Percentiles rank a stretch among this genome's conserved stretches.
These are phyloP conservation scores for Serendipita sp. DNA, from an alignment of 768 basidiomycete species.

Conservation along the genomic window DNA sequence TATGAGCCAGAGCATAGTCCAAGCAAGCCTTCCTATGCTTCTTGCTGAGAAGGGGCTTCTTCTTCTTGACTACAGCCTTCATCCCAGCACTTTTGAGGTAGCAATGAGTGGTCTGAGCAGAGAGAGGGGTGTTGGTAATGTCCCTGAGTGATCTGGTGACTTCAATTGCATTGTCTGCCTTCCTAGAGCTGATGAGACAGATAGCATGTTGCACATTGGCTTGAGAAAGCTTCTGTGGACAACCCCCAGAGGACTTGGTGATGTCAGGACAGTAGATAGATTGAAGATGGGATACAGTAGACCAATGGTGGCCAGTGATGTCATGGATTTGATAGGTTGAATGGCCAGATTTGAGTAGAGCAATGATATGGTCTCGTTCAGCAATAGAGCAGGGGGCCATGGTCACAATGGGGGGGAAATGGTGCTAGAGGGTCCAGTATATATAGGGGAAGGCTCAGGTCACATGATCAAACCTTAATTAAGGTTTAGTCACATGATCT, in stretches of 20 bases:
- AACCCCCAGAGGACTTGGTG: not conserved
- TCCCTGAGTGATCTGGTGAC: not conserved
- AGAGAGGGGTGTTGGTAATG: not conserved
- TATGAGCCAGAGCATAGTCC: conserved; percentile 16
- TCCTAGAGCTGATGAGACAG: not conserved
- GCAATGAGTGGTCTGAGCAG: not conserved
- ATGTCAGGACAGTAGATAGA: not conserved
- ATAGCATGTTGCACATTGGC: not conserved
- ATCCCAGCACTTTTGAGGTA: conserved; percentile 8
- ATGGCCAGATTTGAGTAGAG: not conserved
- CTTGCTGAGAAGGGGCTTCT: conserved; percentile 15
- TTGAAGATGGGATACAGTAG: not conserved
- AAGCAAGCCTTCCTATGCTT: conserved; percentile 14
- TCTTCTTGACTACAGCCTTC: not conserved
- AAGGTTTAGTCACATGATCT: too few species aligned
- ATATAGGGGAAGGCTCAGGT: too few species aligned
- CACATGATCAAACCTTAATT: too few species aligned
- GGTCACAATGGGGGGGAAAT: not conserved
- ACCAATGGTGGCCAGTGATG: not conserved
- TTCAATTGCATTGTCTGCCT: not conserved
- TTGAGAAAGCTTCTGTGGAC: not conserved
- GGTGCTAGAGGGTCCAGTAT: conserved; percentile 12
- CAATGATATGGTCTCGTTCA: not conserved
- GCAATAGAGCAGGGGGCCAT: not conserved
- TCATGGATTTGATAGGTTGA: not conserved